Percentiles rank a stretch among this genome's conserved stretches.
phyloP scores from a whole-genome alignment of 164 flowering plant genomes.

The Dillenia suffruticosa region DNA sequence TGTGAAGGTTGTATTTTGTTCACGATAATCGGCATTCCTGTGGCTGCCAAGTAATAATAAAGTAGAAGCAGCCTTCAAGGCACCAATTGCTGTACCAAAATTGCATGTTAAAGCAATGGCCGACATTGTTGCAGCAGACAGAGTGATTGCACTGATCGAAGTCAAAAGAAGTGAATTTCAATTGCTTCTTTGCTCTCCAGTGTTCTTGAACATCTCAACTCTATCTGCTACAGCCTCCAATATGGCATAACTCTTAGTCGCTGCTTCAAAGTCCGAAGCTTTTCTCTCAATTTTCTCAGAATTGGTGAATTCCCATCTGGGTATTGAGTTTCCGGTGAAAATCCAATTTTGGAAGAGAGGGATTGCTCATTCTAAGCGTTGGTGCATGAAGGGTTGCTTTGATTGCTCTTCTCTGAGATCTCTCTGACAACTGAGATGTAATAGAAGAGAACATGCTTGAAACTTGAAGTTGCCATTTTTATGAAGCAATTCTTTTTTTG shows the following conservation, averaged over 20 bases:
- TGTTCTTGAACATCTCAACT: constrained; percentile 41
- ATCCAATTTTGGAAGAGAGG: constrained; percentile 21
- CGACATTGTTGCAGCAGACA: constrained; percentile 40
- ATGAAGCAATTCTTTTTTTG: too few species aligned
- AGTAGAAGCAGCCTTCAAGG: constrained; percentile 42
- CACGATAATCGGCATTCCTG: constrained; percentile 46
- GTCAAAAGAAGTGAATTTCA: constrained; percentile 44
- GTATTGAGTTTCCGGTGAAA: constrained; percentile 5
- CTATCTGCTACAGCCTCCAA: constrained; percentile 35
- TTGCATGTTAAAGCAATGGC: constrained; percentile 27
- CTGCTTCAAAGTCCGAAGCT: constrained; percentile 3
- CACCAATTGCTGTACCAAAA: constrained; percentile 15
- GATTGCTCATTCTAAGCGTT: not conserved
- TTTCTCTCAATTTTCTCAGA: not conserved
- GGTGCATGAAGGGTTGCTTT: constrained; percentile 20
- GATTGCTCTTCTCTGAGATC: not conserved
- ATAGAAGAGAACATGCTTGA: too few species aligned
- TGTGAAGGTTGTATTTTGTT: constrained; percentile 77
- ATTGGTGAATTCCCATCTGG: not conserved
- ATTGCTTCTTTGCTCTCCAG: constrained; percentile 40
- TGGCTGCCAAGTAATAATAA: constrained; percentile 42
- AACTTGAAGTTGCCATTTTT: too few species aligned
- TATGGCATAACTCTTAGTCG: constrained; percentile 30
- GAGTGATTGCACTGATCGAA: constrained; percentile 38
- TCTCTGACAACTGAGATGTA: not conserved